These are phyloP conservation scores for Aspergillus novoparasiticus DNA, from an alignment of 2,329 filamentous ascomycete species.

Conservation along the genomic window DNA sequence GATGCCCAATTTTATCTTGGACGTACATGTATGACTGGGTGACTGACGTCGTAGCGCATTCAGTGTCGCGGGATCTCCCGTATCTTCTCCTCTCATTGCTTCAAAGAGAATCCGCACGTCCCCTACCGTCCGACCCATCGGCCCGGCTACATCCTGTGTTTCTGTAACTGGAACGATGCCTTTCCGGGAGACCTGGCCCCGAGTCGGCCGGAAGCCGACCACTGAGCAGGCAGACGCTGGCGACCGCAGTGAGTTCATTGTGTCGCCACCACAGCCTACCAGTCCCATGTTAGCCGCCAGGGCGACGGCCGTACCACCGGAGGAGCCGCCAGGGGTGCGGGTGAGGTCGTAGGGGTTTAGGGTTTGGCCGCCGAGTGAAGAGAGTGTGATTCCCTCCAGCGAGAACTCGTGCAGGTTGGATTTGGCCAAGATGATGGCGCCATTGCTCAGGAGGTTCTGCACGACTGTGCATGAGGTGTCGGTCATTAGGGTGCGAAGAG, in stretches of 20 bases:
- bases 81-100: conserved; percentile 27
- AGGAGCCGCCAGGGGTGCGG: conserved; percentile 67
- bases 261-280: conserved; percentile 62
- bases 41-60: not conserved
- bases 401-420: conserved; percentile 66
- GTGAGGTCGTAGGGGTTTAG: conserved; percentile 66
- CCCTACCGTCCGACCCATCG: conserved; percentile 53
- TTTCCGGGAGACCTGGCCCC: conserved; percentile 52
- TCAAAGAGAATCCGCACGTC: conserved; percentile 30
- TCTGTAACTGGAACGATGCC: conserved; percentile 60
- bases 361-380: conserved; percentile 65
- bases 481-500: conserved; percentile 49
- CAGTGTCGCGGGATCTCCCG: not conserved
- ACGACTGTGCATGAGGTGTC: conserved; percentile 54
- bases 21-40: no score
- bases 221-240: conserved; percentile 64
- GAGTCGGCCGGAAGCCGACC: conserved; percentile 61
- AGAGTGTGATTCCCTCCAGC: conserved; percentile 64
- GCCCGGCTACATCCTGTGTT: conserved; percentile 60
- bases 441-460: conserved; percentile 51
- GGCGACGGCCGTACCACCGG: conserved; percentile 64
- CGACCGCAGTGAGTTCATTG: conserved; percentile 64
- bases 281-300: conserved; percentile 61
- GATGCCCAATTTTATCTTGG: conserved; percentile 1
- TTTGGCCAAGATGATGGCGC: conserved; percentile 63